These are phyloP conservation scores for Sugiyamaella qingdaonensis DNA, from an alignment of 805 yeast species.

Conservation along the genomic window DNA sequence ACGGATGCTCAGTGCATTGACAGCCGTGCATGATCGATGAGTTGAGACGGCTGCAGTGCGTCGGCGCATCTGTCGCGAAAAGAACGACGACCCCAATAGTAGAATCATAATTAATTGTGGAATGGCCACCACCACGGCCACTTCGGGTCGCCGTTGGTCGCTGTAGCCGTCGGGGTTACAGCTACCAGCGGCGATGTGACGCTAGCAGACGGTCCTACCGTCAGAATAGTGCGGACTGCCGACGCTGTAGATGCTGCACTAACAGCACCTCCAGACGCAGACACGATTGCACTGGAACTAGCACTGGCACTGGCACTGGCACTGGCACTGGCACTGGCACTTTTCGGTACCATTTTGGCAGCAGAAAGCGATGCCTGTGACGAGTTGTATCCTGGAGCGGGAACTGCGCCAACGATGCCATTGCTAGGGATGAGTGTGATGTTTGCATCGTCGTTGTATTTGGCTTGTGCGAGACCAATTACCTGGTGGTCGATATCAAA, in stretches of 20 bases:
- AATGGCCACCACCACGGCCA: slow-evolving; percentile 4
- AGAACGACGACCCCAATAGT: too few relatives aligned
- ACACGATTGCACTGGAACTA: too few relatives aligned
- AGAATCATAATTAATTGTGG: background rate
- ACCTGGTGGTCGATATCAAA: slow-evolving; percentile 57
- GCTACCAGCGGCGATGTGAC: background rate
- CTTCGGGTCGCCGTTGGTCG: background rate
- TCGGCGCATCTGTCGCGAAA: too few relatives aligned
- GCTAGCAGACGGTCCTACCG: background rate
- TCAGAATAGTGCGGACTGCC: background rate
- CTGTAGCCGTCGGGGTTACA: background rate
- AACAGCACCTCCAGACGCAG: too few relatives aligned
- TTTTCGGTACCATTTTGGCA: too few relatives aligned
- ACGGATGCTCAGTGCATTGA: too few relatives aligned
- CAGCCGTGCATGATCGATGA: too few relatives aligned
- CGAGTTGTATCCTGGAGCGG: slow-evolving; percentile 22
- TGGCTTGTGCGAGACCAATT: slow-evolving; percentile 53
- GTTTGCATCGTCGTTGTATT: slow-evolving; percentile 24
- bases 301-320: too few relatives aligned
- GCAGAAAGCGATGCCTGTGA: too few relatives aligned
- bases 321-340: too few relatives aligned
- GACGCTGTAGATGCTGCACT: too few relatives aligned
- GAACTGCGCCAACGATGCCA: slow-evolving; percentile 23
- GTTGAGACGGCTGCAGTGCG: too few relatives aligned
- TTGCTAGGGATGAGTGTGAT: slow-evolving; percentile 27